phyloP scores from a whole-genome alignment of 108 stramenopile genomes.

The Nitzschia putrida region DNA sequence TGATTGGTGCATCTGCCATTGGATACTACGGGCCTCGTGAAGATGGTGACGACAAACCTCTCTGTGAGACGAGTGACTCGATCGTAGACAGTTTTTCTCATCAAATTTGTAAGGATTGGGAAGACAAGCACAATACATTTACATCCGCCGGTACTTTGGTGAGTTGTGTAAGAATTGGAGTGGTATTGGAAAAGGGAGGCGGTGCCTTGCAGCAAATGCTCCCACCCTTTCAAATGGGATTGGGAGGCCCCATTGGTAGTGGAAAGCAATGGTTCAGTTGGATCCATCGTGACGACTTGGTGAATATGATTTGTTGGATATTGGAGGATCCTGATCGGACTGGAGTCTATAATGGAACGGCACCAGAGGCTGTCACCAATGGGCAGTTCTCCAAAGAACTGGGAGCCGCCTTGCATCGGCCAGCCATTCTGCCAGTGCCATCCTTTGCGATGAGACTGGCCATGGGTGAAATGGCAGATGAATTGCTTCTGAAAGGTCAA shows the following conservation, averaged over 20 bases:
- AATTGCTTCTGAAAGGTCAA: slow-evolving; percentile 64
- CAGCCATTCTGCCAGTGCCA: slow-evolving; percentile 69
- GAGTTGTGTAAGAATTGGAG: slow-evolving; percentile 50
- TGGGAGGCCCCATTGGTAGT: slow-evolving; percentile 64
- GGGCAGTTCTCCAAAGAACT: slow-evolving; percentile 65
- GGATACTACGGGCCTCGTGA: too few species aligned
- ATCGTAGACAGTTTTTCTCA: too few species aligned
- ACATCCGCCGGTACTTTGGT: too few species aligned
- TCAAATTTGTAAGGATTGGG: too few species aligned
- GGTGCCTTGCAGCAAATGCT: slow-evolving; percentile 65
- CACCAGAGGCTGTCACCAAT: slow-evolving; percentile 61
- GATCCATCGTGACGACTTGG: slow-evolving; percentile 56
- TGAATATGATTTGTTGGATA: slow-evolving; percentile 50
- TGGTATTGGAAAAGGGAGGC: slow-evolving; percentile 58
- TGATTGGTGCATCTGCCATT: too few species aligned
- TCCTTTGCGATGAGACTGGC: slow-evolving; percentile 52
- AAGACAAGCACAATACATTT: too few species aligned
- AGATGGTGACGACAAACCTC: too few species aligned
- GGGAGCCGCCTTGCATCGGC: slow-evolving; percentile 57
- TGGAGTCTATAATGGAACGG: slow-evolving; percentile 67
- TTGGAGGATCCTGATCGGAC: slow-evolving; percentile 32
- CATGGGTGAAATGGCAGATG: slow-evolving; percentile 85
- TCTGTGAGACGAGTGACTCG: too few species aligned
- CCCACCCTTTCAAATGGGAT: slow-evolving; percentile 59
- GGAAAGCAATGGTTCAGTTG: slow-evolving; percentile 67